These are phyloP conservation scores for Fraxinus dipetala DNA, from an alignment of 305 asterid genomes.

Conservation along the genomic window DNA sequence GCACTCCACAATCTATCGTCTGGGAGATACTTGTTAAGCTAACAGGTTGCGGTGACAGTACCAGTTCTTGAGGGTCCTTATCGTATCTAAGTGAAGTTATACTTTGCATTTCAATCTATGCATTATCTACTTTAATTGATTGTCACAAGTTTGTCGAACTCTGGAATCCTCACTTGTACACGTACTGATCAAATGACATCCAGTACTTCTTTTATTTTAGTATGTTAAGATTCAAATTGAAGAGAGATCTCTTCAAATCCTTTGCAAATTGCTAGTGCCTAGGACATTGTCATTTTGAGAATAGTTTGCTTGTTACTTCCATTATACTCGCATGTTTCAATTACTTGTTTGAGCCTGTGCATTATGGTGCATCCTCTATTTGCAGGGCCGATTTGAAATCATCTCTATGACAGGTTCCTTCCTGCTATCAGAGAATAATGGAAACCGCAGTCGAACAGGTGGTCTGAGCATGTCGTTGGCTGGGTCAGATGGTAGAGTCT, in stretches of 20 bases:
- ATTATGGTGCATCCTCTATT: conserved; percentile 16
- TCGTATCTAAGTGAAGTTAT: background rate
- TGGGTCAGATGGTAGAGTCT: conserved; percentile 71
- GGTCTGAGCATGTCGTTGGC: conserved; percentile 73
- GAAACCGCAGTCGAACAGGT: conserved; percentile 44
- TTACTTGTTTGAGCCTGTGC: conserved; percentile 3
- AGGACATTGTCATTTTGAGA: background rate
- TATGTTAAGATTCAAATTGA: background rate
- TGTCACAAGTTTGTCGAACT: background rate
- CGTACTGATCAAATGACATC: background rate
- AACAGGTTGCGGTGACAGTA: background rate
- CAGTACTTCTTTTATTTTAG: too few species aligned
- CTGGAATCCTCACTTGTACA: background rate
- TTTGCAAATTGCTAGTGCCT: background rate
- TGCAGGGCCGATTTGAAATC: conserved; percentile 85
- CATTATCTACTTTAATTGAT: background rate
- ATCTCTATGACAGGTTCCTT: conserved; percentile 81
- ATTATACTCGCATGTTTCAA: background rate
- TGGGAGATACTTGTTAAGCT: background rate
- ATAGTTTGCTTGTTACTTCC: background rate
- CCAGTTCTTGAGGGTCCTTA: background rate
- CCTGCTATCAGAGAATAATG: conserved; percentile 52
- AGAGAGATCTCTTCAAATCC: background rate
- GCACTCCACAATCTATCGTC: background rate
- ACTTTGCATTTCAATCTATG: background rate